Evolutionary conservation across 169 alveolate genomes (phyloP), one percentile per base, ranked within the genome.

Genomic region (Fabrea salina): DNA sequence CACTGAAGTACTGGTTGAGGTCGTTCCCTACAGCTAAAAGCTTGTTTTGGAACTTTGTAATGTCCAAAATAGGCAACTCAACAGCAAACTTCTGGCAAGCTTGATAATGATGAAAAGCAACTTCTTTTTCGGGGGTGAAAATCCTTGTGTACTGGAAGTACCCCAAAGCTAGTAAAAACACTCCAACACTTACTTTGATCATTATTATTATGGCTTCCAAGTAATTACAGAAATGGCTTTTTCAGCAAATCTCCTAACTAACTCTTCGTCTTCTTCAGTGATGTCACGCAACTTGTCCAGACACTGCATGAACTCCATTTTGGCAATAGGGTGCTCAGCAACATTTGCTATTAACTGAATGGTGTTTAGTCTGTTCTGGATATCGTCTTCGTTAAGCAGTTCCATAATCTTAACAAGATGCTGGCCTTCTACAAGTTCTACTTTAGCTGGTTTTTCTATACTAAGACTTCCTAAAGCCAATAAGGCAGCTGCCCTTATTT

Each of bases 281-380:
- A 86, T 16, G 16, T 86, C 92, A 47, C 82, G 76, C 11, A 86
- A 80, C 43, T 64, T 79, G 27, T 86, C 85, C 13, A 86, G 61
- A 25, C 89, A 82, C 30, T 82, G 83, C 85, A 78, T 82, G 80
- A 86, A 86, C 40, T 82, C 76, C 54, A 82, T 80, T 67, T 84
- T 86, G 8, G 89, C 89, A 7, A 85, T 85, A 7, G 92, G 92
- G 75, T 86, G 85, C 64, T 86, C 92, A 5, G 86, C 86, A 16
- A 86, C 89, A 33, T 71, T 82, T 6, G 85, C 53, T 7, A 86
- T 86, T 57, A 86, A 64, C 59, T 86, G 83, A 5, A 86, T 87
- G 22, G 82, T 56, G 41, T 86, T 86, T 13, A 86, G 85, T 47
- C 90, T 53, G 7, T 77, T 82, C 44, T 86, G 79, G 27, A 74